Conservation (phyloP, 2,329 filamentous ascomycete genomes). For the Pseudogymnoascus sp. region DNA sequence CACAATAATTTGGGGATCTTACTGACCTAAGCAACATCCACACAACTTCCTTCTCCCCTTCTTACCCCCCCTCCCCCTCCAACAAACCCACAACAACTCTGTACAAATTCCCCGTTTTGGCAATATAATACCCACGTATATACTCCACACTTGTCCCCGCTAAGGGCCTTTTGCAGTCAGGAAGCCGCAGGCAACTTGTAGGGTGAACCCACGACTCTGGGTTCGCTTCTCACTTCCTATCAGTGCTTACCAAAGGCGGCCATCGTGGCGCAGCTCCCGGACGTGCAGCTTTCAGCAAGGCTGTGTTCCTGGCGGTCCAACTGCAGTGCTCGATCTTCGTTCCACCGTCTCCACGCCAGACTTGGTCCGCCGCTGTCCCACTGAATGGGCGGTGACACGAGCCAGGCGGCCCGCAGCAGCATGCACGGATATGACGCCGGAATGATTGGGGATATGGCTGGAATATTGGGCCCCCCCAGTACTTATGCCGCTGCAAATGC, state of each 20-base stretch:
- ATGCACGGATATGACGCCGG: neutral
- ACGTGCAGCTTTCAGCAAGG: slow-evolving; percentile 3
- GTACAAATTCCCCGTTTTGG: slow-evolving; percentile 2
- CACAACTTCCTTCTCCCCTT: neutral
- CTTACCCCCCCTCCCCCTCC: neutral
- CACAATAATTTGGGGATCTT: neutral
- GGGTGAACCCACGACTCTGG: neutral
- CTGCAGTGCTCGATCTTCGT: neutral
- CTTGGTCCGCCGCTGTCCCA: neutral
- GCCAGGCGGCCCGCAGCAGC: neutral
- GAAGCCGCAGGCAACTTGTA: neutral
- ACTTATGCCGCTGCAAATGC: neutral
- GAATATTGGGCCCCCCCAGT: neutral
- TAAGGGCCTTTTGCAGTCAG: neutral
- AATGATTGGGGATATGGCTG: neutral
- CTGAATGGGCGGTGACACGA: slow-evolving; percentile 6
- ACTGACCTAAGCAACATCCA: neutral
- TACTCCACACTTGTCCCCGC: neutral
- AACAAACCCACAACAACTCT: slow-evolving; percentile 1
- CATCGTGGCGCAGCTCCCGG: slow-evolving; percentile 1
- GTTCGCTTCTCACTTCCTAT: slow-evolving; percentile 5
- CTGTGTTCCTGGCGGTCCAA: neutral
- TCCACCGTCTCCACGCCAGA: neutral
- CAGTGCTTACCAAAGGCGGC: neutral
- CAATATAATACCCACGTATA: slow-evolving; percentile 4